Evolutionary conservation across 1,284 basidiomycete genomes (phyloP), one percentile per base, ranked within the genome.

Genomic region (Papiliotrema terrestris): DNA sequence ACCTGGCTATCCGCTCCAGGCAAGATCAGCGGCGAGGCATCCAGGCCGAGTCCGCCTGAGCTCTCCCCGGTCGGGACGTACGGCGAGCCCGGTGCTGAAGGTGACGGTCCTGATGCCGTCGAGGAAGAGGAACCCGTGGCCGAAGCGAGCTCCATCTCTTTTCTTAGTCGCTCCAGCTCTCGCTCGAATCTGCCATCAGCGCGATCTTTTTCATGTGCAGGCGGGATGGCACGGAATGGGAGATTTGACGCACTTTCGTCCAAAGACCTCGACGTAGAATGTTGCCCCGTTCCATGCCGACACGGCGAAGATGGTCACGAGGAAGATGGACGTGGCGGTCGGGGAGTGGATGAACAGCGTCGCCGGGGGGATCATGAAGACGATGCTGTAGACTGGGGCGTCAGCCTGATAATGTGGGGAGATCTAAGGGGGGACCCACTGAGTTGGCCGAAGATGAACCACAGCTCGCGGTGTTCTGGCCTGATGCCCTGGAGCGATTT

Each of bases 201-300:
- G 39, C 1, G 20, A 36, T 54, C 26, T 41, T 49, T 35, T 42
- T 41, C 8, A 51, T 38, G 6, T 35, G 17, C 6, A 37, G 36
- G 36, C 36, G 17, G 43, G 6, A 20, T 5, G 3, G 37, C 15
- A 43, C 23, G 22, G 55, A 41, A 26, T 39, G 35, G 26, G 22
- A 38, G 42, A 32, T 8, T 14, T n/a, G 43, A 83, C 88, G 62
- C 61, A 91, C 90, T 94, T 94, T 76, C 91, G 84, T 37, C 91
- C 91, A 71, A 94, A 95, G 32, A 95, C 91, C 72, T 97, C 93
- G 58, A 96, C 92, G 73, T 95, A 95, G 80, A 77, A 79, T 9
- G 65, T 63, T 15, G 74, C 78, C n/a, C 77, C 77, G 63, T 78
- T 77, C 74, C 74, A 75, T 84, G 88, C 58, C 82, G 89, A 50